phyloP scores from a whole-genome alignment of 202 grass and related monocot species.

The Digitaria exilis region DNA sequence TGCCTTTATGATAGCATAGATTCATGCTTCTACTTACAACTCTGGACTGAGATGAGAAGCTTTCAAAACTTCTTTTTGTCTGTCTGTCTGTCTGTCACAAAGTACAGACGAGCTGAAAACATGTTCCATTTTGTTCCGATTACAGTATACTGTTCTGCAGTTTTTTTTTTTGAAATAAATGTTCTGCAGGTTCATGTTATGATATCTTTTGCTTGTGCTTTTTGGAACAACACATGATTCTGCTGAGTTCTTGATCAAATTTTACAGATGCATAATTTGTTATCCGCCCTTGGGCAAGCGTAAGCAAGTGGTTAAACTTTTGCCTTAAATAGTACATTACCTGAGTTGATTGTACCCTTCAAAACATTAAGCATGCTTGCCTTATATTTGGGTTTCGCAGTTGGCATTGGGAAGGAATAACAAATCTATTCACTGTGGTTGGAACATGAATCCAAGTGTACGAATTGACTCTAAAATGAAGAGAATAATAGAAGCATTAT shows the following conservation, averaged over 20 bases:
- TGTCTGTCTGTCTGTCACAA: background rate
- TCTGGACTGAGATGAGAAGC: background rate
- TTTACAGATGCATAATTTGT: background rate
- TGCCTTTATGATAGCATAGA: constrained; percentile 39
- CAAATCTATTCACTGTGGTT: too few species aligned
- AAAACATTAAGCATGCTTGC: too few species aligned
- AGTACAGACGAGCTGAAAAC: background rate
- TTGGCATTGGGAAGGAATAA: too few species aligned
- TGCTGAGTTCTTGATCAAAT: background rate
- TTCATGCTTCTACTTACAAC: background rate
- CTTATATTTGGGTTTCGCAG: too few species aligned
- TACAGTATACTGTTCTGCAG: too few species aligned
- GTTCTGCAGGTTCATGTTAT: too few species aligned
- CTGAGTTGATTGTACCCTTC: too few species aligned
- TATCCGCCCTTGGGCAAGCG: background rate
- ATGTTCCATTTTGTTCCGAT: constrained; percentile 15
- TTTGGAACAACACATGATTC: background rate
- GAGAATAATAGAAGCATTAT: too few species aligned
- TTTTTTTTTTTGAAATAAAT: too few species aligned
- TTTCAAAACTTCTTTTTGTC: background rate
- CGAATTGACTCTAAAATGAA: too few species aligned
- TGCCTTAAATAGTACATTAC: background rate
- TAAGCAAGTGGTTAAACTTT: background rate
- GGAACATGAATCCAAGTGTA: too few species aligned
- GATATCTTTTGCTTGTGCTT: background rate